phyloP scores from a whole-genome alignment of 2,329 filamentous ascomycete genomes.

The Mycocentrospora acerina region DNA sequence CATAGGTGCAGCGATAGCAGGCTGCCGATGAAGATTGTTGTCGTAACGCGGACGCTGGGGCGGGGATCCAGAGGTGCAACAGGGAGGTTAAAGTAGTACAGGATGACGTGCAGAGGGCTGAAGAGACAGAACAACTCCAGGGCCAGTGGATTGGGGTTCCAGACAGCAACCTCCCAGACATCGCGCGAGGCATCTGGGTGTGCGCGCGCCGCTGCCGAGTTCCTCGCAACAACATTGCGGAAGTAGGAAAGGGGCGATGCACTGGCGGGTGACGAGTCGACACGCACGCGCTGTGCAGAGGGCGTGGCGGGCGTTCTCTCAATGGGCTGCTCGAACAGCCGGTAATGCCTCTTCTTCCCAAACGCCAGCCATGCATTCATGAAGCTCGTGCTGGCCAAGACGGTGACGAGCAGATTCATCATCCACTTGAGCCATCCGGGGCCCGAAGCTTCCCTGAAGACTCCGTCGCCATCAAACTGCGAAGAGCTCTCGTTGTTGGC shows the following conservation, averaged over 20 bases:
- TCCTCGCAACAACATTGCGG: constrained; percentile 61
- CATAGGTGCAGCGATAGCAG: constrained; percentile 77
- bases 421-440: constrained; percentile 69
- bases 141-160: constrained; percentile 87
- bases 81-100: constrained; percentile 87
- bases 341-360: constrained; percentile 78
- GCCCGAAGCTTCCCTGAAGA: constrained; percentile 64
- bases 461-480: constrained; percentile 66
- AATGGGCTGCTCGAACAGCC: constrained; percentile 84
- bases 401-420: constrained; percentile 69
- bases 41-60: constrained; percentile 84
- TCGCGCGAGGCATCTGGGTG: constrained; percentile 81
- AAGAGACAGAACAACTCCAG: constrained; percentile 85
- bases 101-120: constrained; percentile 87
- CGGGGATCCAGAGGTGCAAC: constrained; percentile 72
- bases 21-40: constrained; percentile 72
- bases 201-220: constrained; percentile 76
- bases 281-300: constrained; percentile 83
- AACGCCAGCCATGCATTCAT: constrained; percentile 82
- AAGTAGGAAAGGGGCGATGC: constrained; percentile 79
- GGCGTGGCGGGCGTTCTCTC: constrained; percentile 75
- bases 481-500: constrained; percentile 65
- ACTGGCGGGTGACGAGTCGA: constrained; percentile 77
- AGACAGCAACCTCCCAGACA: constrained; percentile 92
- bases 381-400: constrained; percentile 66